phyloP scores from a whole-genome alignment of 768 basidiomycete species.

The Russula compacta region DNA sequence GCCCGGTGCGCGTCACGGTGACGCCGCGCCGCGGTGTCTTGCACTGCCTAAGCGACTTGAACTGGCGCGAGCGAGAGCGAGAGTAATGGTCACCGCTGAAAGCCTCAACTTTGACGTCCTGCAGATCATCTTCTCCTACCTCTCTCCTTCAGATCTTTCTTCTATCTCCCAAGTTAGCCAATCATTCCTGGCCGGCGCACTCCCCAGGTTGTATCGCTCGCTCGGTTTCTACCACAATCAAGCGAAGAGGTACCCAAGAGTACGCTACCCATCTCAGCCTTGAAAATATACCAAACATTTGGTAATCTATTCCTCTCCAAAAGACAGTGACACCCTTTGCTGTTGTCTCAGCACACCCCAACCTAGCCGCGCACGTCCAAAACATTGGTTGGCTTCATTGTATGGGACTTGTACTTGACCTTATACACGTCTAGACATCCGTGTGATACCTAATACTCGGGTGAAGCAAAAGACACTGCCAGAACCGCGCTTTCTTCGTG shows the following conservation, averaged over 20 bases:
- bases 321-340: conserved; percentile 56
- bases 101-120: conserved; percentile 67
- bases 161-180: conserved; percentile 54
- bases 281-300: not conserved
- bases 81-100: conserved; percentile 52
- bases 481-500: conserved; percentile 42
- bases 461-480: conserved; percentile 16
- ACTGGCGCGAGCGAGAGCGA: too few species aligned
- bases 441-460: conserved; percentile 35
- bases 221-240: conserved; percentile 48
- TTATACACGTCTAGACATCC: conserved; percentile 35
- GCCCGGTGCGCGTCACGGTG: not conserved
- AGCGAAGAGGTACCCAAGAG: conserved; percentile 47
- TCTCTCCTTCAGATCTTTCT: conserved; percentile 46
- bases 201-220: conserved; percentile 52
- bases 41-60: too few species aligned
- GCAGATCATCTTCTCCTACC: conserved; percentile 51
- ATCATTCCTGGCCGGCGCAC: conserved; percentile 54
- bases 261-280: conserved; percentile 24
- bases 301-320: not conserved
- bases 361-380: conserved; percentile 49
- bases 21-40: too few species aligned
- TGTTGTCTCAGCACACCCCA: conserved; percentile 41
- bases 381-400: conserved; percentile 39
- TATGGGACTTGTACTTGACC: not conserved